Evolutionary conservation across 78 protist genomes (phyloP).

Genomic region (Dictyostelium brefeldianum): DNA sequence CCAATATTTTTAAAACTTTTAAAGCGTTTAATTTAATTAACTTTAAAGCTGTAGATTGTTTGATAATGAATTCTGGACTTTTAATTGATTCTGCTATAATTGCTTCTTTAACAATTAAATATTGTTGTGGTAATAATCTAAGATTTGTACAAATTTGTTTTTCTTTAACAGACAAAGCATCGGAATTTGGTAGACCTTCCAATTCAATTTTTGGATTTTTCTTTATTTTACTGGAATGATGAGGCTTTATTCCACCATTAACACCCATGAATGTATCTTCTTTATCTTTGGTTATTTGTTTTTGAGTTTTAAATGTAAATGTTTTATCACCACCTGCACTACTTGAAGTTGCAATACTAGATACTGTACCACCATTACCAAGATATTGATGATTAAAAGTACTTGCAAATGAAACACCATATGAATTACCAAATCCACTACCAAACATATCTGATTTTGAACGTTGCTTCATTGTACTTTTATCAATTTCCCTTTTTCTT

Average conservation of each 20-base stretch:
- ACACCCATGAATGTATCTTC: conserved; percentile 47
- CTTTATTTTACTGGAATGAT: neutral
- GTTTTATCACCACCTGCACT: neutral
- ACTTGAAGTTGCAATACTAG: neutral
- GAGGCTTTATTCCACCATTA: conserved; percentile 2
- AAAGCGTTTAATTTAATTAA: neutral
- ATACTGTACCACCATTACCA: neutral
- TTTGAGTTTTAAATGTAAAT: neutral
- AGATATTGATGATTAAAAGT: neutral
- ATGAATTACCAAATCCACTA: neutral
- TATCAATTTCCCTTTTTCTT: conserved; percentile 44
- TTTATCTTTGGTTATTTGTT: conserved; percentile 24
- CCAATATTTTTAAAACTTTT: conserved; percentile 8
- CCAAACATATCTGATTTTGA: conserved; percentile 31
- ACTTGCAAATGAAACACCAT: neutral
- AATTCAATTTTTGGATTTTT: conserved; percentile 31
- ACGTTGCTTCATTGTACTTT: neutral
- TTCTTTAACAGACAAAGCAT: conserved; percentile 62
- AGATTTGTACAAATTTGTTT: conserved; percentile 60
- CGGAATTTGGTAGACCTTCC: conserved; percentile 73
- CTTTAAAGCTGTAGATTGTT: neutral
- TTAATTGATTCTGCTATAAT: conserved; percentile 7
- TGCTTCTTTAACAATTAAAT: conserved; percentile 41
- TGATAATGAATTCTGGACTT: neutral
- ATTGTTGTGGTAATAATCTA: conserved; percentile 75